Percentiles rank a stretch among this genome's conserved stretches.
phyloP scores from a whole-genome alignment of 1,139 yeast species.

The Debaryomycetaceae sp. region DNA sequence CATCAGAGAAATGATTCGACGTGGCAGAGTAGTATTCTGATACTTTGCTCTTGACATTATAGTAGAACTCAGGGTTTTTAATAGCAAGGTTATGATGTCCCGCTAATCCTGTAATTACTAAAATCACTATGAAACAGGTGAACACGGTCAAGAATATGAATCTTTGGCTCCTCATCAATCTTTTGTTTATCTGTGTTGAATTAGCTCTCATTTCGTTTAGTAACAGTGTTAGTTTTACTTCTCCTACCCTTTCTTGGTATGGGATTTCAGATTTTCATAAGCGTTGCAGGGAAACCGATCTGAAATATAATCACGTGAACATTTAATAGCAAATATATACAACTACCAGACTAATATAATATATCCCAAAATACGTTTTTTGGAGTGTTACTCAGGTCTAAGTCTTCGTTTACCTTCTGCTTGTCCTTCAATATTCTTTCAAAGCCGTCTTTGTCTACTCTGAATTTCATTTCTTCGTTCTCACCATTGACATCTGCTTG shows the following conservation, averaged over 20 bases:
- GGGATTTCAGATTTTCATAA: background rate
- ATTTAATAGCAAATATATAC: background rate
- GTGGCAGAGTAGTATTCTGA: background rate
- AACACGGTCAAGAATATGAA: slow-evolving; percentile 18
- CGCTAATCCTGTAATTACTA: slow-evolving; percentile 19
- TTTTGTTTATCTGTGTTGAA: background rate
- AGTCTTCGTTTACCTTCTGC: background rate
- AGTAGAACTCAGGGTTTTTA: slow-evolving; percentile 5
- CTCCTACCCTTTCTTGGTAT: background rate
- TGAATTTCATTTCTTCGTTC: background rate
- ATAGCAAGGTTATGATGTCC: slow-evolving; percentile 16
- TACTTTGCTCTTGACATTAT: background rate
- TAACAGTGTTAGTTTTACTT: background rate
- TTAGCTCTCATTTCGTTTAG: background rate
- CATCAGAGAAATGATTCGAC: background rate
- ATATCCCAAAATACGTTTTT: background rate
- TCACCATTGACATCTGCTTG: background rate
- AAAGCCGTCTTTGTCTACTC: background rate
- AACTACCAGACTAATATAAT: background rate
- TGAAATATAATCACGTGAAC: no score
- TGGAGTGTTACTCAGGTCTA: background rate
- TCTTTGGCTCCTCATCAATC: slow-evolving; percentile 20
- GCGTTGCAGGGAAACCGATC: no score
- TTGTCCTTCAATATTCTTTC: background rate
- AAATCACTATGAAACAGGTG: slow-evolving; percentile 18